Evolutionary conservation across 2,329 filamentous ascomycete species (phyloP), one percentile per base, ranked within the genome.

Genomic region (Aspergillus sojae): DNA sequence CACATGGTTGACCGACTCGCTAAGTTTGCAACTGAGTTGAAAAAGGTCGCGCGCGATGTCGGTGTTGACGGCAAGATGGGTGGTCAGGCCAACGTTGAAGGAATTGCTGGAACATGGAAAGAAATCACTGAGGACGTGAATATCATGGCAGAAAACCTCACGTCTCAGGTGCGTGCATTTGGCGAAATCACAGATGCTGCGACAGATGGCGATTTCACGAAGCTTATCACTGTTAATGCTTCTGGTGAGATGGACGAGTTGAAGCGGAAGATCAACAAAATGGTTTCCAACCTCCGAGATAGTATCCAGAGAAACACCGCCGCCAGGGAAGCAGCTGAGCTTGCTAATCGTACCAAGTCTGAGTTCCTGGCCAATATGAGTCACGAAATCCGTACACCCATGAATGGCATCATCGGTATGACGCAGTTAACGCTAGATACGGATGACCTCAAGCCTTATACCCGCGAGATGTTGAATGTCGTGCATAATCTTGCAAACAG

Each of bases 311-410:
- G 93, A 77, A 99, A 98, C 77, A 97, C 94, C 3, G 92, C 94
- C 69, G 95, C 95, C 62, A 91, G 95, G 79, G 94, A 98, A 79
- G 94, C 94, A 54, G 95, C 95, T 72, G 95, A 99, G 77, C 83
- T 97, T 76, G 95, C 95, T 67, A 98, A 97, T 83, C 94, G 96
- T 81, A 98, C 94, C 48, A 99, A 99, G 76, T 97, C 94, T 11
- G 95, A 98, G 75, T 99, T 99, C 83, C 83, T 99, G 64, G 95
- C 95, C 64, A 99, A 99, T 78, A 98, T 98, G 94, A 96, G 92
- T 53, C 94, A 98, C 85, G 94, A 98, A 79, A 98, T 98, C 71
- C 88, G 94, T 76, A 99, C 95, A 41, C 95, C 93, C 1, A 97
- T 97, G 89, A 97, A 97, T 81, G 94, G 94, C 71, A 97, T 97